Conservation (phyloP, 1,284 basidiomycete genomes). For the Cystobasidiaceae sp. region DNA sequence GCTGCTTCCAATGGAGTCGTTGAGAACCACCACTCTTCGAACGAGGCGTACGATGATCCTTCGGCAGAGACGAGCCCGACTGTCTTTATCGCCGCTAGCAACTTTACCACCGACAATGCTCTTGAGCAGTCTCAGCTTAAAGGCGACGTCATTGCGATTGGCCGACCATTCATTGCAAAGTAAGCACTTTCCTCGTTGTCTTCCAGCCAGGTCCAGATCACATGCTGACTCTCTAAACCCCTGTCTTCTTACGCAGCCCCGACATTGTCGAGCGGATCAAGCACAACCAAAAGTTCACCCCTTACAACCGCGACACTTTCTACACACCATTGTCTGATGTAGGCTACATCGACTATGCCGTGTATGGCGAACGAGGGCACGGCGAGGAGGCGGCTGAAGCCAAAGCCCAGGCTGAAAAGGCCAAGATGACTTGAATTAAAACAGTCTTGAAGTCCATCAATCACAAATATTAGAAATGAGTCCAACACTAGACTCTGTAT, state of each 20-base stretch:
- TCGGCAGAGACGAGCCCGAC: slow-evolving; percentile 18
- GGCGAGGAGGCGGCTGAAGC: slow-evolving; percentile 24
- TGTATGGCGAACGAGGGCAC: slow-evolving; percentile 21
- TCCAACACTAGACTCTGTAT: too few species aligned
- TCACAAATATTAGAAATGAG: too few species aligned
- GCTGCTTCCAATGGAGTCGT: too few species aligned
- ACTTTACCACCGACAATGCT: slow-evolving; percentile 45
- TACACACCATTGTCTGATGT: slow-evolving; percentile 33
- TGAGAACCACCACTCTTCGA: slow-evolving; percentile 31
- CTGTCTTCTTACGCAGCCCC: slow-evolving; percentile 47
- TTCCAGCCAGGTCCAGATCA: neutral
- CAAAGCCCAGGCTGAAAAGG: slow-evolving; percentile 8
- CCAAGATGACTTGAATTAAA: neutral
- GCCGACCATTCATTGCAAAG: slow-evolving; percentile 53
- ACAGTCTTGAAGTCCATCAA: too few species aligned
- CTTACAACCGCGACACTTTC: slow-evolving; percentile 47
- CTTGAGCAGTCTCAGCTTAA: slow-evolving; percentile 42
- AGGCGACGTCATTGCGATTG: slow-evolving; percentile 52
- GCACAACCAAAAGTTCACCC: slow-evolving; percentile 42
- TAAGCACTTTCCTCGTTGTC: slow-evolving; percentile 20
- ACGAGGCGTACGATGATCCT: slow-evolving; percentile 31
- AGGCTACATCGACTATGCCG: slow-evolving; percentile 29
- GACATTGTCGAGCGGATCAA: slow-evolving; percentile 54
- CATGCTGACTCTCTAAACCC: slow-evolving; percentile 37
- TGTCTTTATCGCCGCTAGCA: slow-evolving; percentile 55